phyloP scores from a whole-genome alignment of 805 yeast genomes.

The Candida corydali region DNA sequence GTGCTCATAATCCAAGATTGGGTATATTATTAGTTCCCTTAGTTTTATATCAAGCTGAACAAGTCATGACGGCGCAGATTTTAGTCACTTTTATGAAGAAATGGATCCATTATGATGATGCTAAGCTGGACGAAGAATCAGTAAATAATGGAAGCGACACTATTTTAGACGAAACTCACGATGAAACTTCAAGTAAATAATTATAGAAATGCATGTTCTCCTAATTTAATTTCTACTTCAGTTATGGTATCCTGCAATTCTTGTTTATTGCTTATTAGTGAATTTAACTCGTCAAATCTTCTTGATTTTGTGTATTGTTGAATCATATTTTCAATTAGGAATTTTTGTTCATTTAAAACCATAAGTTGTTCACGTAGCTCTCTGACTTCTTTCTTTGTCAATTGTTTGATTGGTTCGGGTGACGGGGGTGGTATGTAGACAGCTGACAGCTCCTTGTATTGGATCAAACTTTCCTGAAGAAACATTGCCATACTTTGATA shows the following conservation, averaged over 20 bases:
- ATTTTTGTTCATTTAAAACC: slow-evolving; percentile 84
- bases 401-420: slow-evolving; percentile 5
- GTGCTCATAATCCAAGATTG: slow-evolving; percentile 51
- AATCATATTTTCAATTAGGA: slow-evolving; percentile 62
- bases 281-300: slow-evolving; percentile 69
- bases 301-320: slow-evolving; percentile 59
- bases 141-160: slow-evolving; percentile 10
- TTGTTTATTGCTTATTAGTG: slow-evolving; percentile 52
- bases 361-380: slow-evolving; percentile 67
- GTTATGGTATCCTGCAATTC: slow-evolving; percentile 53
- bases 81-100: slow-evolving; percentile 60
- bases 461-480: slow-evolving; percentile 63
- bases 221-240: slow-evolving; percentile 47
- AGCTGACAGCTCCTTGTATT: slow-evolving; percentile 57
- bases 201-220: slow-evolving; percentile 42
- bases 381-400: slow-evolving; percentile 53
- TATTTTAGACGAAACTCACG: slow-evolving; percentile 1
- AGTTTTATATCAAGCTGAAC: slow-evolving; percentile 84
- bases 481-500: slow-evolving; percentile 53
- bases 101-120: slow-evolving; percentile 54
- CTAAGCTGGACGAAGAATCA: slow-evolving; percentile 11
- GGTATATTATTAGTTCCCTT: slow-evolving; percentile 77
- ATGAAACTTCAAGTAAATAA: background rate
- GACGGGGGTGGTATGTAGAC: slow-evolving; percentile 22
- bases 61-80: slow-evolving; percentile 76